Percentiles rank a stretch among this genome's conserved stretches.
Evolutionary conservation across 2,329 filamentous ascomycete genomes (phyloP).

Genomic region (Fusarium avenaceum): DNA sequence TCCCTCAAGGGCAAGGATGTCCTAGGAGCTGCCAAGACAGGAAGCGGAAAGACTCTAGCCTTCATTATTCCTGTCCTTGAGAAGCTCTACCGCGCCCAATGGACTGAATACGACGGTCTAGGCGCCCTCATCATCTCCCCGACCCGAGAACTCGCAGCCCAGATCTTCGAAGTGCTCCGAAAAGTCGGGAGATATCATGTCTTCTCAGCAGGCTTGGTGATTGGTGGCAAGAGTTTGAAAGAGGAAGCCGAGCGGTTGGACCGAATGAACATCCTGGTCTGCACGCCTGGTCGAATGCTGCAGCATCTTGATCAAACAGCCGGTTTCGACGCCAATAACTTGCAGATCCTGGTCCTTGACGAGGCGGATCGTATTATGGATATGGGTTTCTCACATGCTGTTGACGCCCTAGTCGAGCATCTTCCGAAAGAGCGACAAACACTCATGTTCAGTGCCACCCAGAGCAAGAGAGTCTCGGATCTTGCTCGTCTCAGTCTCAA

Average conservation of each 20-base stretch:
- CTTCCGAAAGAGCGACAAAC: conserved; percentile 89
- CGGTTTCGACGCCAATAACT: conserved; percentile 87
- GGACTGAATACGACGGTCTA: conserved; percentile 90
- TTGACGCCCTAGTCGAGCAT: conserved; percentile 94
- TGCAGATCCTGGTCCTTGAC: conserved; percentile 93
- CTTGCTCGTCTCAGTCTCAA: conserved; percentile 87
- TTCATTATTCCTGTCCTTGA: conserved; percentile 94
- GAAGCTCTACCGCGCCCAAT: conserved; percentile 88
- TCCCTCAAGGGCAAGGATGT: conserved; percentile 90
- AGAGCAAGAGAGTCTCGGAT: conserved; percentile 94
- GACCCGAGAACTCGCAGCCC: conserved; percentile 93
- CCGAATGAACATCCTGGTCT: conserved; percentile 97
- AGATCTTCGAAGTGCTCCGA: conserved; percentile 94
- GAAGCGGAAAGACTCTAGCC: conserved; percentile 93
- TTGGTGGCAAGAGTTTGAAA: conserved; percentile 90
- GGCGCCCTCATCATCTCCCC: conserved; percentile 94
- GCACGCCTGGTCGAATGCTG: conserved; percentile 93
- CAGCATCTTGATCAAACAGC: conserved; percentile 97
- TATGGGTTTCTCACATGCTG: conserved; percentile 91
- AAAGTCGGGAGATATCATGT: conserved; percentile 90
- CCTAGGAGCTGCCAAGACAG: conserved; percentile 94
- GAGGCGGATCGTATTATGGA: conserved; percentile 98
- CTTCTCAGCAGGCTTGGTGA: conserved; percentile 93
- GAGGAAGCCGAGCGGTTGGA: conserved; percentile 87
- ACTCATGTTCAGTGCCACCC: conserved; percentile 94